Conservation (phyloP, 2,329 filamentous ascomycete genomes). For the Talaromyces pinophilus region DNA sequence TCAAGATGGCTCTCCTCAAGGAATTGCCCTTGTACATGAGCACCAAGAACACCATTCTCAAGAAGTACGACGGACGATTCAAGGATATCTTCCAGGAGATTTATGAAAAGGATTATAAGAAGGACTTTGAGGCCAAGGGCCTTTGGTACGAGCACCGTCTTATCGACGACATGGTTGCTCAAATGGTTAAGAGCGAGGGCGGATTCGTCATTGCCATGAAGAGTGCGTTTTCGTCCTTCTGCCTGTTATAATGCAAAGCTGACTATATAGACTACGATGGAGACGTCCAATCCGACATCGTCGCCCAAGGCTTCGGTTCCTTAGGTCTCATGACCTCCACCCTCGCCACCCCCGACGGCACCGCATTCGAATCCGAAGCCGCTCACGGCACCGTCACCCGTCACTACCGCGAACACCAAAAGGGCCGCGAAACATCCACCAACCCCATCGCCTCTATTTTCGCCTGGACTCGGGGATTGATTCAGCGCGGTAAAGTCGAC, state of each 20-base stretch:
- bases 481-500: constrained; percentile 92
- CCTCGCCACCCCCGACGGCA: constrained; percentile 92
- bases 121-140: constrained; percentile 82
- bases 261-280: constrained; percentile 81
- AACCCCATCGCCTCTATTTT: constrained; percentile 99
- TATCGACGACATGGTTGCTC: constrained; percentile 99
- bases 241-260: constrained; percentile 20
- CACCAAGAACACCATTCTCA: constrained; percentile 99
- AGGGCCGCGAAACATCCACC: constrained; percentile 93
- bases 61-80: constrained; percentile 98
- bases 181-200: constrained; percentile 99
- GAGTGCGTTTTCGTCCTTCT: constrained; percentile 60
- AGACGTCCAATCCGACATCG: constrained; percentile 97
- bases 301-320: constrained; percentile 96
- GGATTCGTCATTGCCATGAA: constrained; percentile 98
- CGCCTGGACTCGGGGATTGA: constrained; percentile 92
- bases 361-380: constrained; percentile 96
- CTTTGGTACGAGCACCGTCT: constrained; percentile 99
- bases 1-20: constrained; percentile 92
- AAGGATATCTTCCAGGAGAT: constrained; percentile 99
- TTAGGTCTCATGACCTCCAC: constrained; percentile 98
- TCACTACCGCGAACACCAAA: constrained; percentile 98
- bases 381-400: constrained; percentile 98
- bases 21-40: constrained; percentile 96
- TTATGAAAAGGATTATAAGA: constrained; percentile 84